These are phyloP conservation scores for Gaeumannomyces tritici DNA, from an alignment of 2,329 filamentous ascomycete genomes.

Conservation along the genomic window DNA sequence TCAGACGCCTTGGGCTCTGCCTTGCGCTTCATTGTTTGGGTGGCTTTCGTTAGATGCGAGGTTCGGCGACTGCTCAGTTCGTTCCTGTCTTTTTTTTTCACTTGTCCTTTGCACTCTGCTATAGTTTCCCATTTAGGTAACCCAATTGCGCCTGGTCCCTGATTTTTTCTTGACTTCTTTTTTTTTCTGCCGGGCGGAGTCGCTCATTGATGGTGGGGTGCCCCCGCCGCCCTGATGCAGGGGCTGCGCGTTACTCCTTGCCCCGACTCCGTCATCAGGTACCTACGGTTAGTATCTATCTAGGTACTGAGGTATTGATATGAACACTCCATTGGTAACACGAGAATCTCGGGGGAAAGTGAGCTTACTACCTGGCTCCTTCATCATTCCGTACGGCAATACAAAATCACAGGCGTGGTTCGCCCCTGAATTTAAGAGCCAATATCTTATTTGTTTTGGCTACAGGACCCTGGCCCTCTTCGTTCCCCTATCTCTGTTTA, in stretches of 20 bases:
- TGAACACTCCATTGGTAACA: no score
- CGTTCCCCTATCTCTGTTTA: background rate
- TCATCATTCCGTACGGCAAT: no score
- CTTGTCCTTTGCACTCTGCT: background rate
- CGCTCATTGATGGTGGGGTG: background rate
- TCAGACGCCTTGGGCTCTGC: background rate
- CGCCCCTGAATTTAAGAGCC: no score
- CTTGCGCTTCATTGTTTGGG: background rate
- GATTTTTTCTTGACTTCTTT: background rate
- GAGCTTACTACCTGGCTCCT: no score
- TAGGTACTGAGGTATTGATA: no score
- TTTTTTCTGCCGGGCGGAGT: conserved; percentile 3
- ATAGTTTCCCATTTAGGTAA: background rate
- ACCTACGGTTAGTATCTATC: no score
- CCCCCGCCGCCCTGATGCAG: background rate
- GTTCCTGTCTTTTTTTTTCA: background rate
- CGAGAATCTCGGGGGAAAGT: no score
- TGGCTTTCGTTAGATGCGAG: background rate
- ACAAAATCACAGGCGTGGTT: no score
- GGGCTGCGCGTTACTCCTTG: background rate
- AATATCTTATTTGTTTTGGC: no score
- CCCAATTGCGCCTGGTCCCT: background rate
- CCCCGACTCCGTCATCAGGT: no score
- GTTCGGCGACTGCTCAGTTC: background rate
- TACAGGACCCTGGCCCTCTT: background rate